Evolutionary conservation across 2,329 filamentous ascomycete genomes (phyloP).

Genomic region (Trichoderma harzianum): DNA sequence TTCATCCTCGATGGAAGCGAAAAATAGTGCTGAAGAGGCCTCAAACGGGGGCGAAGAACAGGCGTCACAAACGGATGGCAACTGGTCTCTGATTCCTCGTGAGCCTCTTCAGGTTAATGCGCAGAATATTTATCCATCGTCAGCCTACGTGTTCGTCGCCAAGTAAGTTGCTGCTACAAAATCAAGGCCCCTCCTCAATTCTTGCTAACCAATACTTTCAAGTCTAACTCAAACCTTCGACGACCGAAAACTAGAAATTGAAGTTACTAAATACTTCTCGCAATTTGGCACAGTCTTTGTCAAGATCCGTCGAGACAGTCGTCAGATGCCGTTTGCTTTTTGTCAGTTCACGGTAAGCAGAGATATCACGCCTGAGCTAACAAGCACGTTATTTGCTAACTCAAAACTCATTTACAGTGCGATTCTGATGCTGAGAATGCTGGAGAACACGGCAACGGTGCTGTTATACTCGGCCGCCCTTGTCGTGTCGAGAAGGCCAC

Average conservation of each 20-base stretch:
- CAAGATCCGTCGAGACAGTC: conserved; percentile 58
- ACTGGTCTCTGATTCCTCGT: background rate
- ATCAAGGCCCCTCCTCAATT: too few relatives aligned
- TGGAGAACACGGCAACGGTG: conserved; percentile 44
- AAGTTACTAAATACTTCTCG: conserved; percentile 51
- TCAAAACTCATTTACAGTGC: background rate
- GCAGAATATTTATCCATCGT: conserved; percentile 51
- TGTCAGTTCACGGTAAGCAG: conserved; percentile 57
- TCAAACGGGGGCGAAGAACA: background rate
- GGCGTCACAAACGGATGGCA: background rate
- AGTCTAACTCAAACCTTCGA: conserved; percentile 51
- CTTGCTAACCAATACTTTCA: conserved; percentile 18
- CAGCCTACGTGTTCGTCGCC: conserved; percentile 61
- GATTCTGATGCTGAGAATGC: conserved; percentile 49
- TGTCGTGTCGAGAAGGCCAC: conserved; percentile 59
- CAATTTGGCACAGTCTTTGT: conserved; percentile 56
- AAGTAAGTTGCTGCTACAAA: conserved; percentile 50
- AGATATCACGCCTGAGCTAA: background rate
- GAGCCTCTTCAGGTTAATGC: conserved; percentile 39
- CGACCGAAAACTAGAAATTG: conserved; percentile 50
- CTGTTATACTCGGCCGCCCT: conserved; percentile 51
- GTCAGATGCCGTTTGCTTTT: conserved; percentile 62
- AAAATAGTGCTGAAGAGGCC: background rate
- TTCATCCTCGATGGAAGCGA: background rate
- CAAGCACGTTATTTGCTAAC: background rate